Percentiles rank a stretch among this genome's conserved stretches.
These are phyloP conservation scores for Pistacia vera DNA, from an alignment of 345 rosid species.

Conservation along the genomic window DNA sequence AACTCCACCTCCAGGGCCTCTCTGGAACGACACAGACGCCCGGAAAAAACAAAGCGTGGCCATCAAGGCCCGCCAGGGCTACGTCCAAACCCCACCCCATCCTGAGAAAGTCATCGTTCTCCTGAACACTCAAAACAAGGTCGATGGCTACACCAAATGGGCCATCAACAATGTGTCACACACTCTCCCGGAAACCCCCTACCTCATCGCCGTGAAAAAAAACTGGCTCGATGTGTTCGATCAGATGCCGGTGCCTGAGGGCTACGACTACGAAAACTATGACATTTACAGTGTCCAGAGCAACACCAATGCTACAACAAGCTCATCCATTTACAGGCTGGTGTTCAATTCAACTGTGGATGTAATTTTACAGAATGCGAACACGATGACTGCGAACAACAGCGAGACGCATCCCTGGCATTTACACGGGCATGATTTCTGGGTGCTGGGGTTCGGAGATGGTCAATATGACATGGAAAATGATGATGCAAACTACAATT, in stretches of 20 bases:
- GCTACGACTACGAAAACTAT: slow-evolving; percentile 8
- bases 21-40: slow-evolving; percentile 19
- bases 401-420: too few species aligned
- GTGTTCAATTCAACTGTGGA: background rate
- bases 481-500: too few species aligned
- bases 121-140: slow-evolving; percentile 35
- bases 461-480: too few species aligned
- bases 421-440: too few species aligned
- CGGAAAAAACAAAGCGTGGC: background rate
- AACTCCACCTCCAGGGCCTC: background rate
- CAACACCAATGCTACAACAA: slow-evolving; percentile 27
- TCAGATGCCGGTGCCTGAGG: background rate
- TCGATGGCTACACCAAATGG: slow-evolving; percentile 26
- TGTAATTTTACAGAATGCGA: too few species aligned
- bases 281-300: slow-evolving; percentile 22
- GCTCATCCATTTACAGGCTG: slow-evolving; percentile 31
- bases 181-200: slow-evolving; percentile 30
- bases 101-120: slow-evolving; percentile 20
- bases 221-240: slow-evolving; percentile 18
- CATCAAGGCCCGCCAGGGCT: slow-evolving; percentile 11
- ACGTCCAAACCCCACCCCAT: slow-evolving; percentile 11
- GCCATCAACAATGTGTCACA: slow-evolving; percentile 37
- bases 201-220: slow-evolving; percentile 27
- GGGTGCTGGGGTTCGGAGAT: too few species aligned
- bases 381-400: too few species aligned